phyloP scores from a whole-genome alignment of 2,329 filamentous ascomycete genomes.

The Thermoascus crustaceus region DNA sequence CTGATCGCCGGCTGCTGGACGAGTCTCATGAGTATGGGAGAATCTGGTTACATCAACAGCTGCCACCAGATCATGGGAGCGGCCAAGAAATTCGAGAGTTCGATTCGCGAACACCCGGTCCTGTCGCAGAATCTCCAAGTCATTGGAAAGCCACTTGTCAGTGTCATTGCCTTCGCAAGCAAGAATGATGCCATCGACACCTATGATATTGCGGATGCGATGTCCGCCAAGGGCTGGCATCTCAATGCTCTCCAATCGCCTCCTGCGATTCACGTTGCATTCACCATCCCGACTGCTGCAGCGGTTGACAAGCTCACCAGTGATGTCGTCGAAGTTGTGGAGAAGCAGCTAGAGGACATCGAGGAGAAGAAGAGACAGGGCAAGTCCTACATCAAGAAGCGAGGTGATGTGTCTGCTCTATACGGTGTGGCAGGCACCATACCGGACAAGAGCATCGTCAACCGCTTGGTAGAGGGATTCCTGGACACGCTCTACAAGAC shows the following conservation, averaged over 20 bases:
- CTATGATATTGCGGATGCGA: slow-evolving; percentile 87
- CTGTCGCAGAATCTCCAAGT: slow-evolving; percentile 68
- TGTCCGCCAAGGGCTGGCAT: slow-evolving; percentile 84
- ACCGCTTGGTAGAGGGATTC: slow-evolving; percentile 82
- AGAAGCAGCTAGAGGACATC: slow-evolving; percentile 71
- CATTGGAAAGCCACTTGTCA: slow-evolving; percentile 77
- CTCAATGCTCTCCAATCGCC: slow-evolving; percentile 89
- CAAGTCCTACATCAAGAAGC: slow-evolving; percentile 44
- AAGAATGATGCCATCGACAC: slow-evolving; percentile 65
- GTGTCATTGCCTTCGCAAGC: slow-evolving; percentile 81
- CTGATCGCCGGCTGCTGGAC: slow-evolving; percentile 96
- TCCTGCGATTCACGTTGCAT: slow-evolving; percentile 85
- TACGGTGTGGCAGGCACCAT: slow-evolving; percentile 93
- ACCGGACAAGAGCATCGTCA: slow-evolving; percentile 92
- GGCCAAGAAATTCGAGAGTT: slow-evolving; percentile 70
- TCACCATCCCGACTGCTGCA: slow-evolving; percentile 76
- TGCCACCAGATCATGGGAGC: slow-evolving; percentile 83
- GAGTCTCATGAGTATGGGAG: slow-evolving; percentile 78
- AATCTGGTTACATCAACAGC: slow-evolving; percentile 76
- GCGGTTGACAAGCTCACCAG: slow-evolving; percentile 70
- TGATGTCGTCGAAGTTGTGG: slow-evolving; percentile 55
- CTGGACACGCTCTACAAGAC: slow-evolving; percentile 89
- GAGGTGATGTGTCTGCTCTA: slow-evolving; percentile 69
- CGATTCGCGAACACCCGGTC: slow-evolving; percentile 60
- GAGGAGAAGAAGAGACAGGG: slow-evolving; percentile 57